These are phyloP conservation scores for Salvia hispanica DNA, from an alignment of 257 asterid genomes.

Conservation along the genomic window DNA sequence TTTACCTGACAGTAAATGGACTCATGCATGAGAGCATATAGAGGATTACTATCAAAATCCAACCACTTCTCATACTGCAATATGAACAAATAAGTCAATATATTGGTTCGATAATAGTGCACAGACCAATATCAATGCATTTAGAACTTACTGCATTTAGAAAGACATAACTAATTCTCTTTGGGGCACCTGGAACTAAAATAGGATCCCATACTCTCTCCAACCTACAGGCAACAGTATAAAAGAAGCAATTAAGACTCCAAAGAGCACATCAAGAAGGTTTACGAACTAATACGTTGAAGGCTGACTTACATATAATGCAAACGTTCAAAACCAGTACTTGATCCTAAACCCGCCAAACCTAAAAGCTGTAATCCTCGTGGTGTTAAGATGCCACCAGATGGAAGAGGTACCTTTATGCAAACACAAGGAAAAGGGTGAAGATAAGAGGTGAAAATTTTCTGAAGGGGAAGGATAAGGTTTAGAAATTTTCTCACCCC, in stretches of 20 bases:
- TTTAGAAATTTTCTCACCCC: conserved; percentile 65
- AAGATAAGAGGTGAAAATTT: conserved; percentile 16
- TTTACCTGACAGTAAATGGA: conserved; percentile 91
- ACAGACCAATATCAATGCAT: conserved; percentile 26
- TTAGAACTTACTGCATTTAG: conserved; percentile 70
- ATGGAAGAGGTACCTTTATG: conserved; percentile 75
- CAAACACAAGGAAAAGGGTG: conserved; percentile 19
- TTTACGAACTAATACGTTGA: conserved; percentile 16
- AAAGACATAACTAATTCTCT: conserved; percentile 77
- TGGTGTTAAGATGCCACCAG: conserved; percentile 92
- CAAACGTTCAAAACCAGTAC: conserved; percentile 89
- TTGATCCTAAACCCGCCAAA: conserved; percentile 78
- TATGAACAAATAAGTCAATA: conserved; percentile 32
- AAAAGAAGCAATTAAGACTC: conserved; percentile 16
- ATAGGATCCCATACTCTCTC: conserved; percentile 96
- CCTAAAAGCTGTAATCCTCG: conserved; percentile 89
- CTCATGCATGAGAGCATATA: conserved; percentile 89
- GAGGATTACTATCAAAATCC: conserved; percentile 75
- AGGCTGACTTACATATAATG: conserved; percentile 70
- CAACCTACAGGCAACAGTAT: conserved; percentile 49
- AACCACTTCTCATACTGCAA: conserved; percentile 91
- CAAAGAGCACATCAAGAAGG: background rate
- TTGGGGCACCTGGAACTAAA: conserved; percentile 72
- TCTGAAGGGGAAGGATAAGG: background rate
- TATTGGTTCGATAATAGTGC: conserved; percentile 5